These are phyloP conservation scores for Annona squamosa DNA, from an alignment of 164 flowering plant genomes.

Conservation along the genomic window DNA sequence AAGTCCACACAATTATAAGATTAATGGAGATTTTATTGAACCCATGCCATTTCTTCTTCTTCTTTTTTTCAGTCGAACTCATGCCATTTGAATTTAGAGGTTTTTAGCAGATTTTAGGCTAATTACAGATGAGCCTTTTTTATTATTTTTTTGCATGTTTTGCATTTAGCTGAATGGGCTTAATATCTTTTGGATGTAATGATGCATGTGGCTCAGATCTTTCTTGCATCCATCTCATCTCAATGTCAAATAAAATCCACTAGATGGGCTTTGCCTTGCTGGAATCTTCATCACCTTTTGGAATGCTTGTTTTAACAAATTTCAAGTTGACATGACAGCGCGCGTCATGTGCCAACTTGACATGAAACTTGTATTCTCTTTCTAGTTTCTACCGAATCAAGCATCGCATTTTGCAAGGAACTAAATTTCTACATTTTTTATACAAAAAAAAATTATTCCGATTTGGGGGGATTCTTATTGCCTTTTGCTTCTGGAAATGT, in stretches of 20 bases:
- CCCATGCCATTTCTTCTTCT: no score
- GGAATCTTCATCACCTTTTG: background rate
- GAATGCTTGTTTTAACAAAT: background rate
- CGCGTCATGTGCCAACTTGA: background rate
- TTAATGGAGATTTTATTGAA: no score
- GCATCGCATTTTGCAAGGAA: no score
- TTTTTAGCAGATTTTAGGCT: no score
- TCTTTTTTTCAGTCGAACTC: no score
- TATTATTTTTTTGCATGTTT: no score
- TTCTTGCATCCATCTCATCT: background rate
- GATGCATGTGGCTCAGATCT: conserved; percentile 1
- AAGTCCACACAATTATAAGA: no score
- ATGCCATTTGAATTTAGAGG: no score
- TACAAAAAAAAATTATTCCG: background rate
- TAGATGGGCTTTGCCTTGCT: background rate
- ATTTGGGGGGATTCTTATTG: background rate
- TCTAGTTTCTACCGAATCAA: background rate
- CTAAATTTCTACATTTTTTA: no score
- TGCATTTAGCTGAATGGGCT: background rate
- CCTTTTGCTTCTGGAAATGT: background rate
- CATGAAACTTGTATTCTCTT: background rate
- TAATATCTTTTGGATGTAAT: background rate
- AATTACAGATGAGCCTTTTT: no score
- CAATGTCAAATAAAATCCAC: background rate
- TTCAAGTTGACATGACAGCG: background rate